phyloP scores from a whole-genome alignment of 177 flowering plant genomes.

The Vitis hybrid region DNA sequence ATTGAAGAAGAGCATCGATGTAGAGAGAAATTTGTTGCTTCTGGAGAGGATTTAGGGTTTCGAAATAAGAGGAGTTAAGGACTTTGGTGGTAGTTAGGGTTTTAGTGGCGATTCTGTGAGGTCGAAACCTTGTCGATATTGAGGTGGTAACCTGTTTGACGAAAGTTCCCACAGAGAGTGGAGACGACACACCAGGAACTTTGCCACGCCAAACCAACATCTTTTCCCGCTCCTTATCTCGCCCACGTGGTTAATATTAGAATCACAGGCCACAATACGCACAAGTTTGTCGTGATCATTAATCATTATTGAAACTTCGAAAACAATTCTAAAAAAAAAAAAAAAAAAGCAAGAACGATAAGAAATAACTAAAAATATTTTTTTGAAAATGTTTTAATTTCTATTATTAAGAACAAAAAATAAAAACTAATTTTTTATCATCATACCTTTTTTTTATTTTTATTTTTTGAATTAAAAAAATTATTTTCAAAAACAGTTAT shows the following conservation, averaged over 20 bases:
- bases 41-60: conserved; percentile 49
- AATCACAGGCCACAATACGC: not conserved
- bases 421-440: accelerated
- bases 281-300: no score
- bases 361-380: no score
- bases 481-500: no score
- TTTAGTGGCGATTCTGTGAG: conserved; percentile 10
- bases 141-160: conserved; percentile 52
- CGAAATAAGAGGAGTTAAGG: conserved; percentile 24
- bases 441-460: no score
- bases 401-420: no score
- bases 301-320: no score
- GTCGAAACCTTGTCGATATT: conserved; percentile 4
- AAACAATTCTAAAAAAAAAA: no score
- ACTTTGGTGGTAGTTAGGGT: conserved; percentile 15
- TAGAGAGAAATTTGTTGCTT: conserved; percentile 57
- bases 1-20: conserved; percentile 63
- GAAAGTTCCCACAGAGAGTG: conserved; percentile 43
- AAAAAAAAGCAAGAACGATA: no score
- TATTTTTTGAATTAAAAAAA: no score
- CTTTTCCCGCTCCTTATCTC: not conserved
- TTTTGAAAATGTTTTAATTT: no score
- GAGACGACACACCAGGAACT: conserved; percentile 7
- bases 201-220: conserved; percentile 20
- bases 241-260: not conserved